Evolutionary conservation across 2,329 filamentous ascomycete genomes (phyloP).

Genomic region (Nannizzia gypsea): DNA sequence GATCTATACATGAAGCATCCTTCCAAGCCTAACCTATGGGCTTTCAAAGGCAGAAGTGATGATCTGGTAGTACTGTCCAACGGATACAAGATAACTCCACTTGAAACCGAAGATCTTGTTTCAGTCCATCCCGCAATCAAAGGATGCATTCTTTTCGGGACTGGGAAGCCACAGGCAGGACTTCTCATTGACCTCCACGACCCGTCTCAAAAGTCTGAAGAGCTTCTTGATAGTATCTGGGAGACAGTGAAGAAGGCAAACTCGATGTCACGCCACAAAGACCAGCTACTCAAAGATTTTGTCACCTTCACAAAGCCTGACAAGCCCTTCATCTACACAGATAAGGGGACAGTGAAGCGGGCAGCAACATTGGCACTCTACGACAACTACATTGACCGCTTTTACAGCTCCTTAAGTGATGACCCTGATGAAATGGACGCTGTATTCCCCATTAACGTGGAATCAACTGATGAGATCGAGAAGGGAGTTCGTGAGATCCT

Average conservation of each 20-base stretch:
- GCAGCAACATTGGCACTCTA: conserved; percentile 14
- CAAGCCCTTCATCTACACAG: not conserved
- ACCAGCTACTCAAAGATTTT: not conserved
- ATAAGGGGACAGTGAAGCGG: conserved; percentile 10
- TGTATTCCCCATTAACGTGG: not conserved
- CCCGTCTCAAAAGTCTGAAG: conserved; percentile 6
- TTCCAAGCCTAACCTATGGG: not conserved
- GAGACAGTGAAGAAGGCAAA: conserved; percentile 4
- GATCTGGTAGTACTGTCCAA: conserved; percentile 3
- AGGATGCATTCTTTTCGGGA: not conserved
- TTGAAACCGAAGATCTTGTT: not conserved
- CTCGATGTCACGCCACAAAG: conserved; percentile 1
- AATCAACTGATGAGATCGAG: not conserved
- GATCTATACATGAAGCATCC: not conserved
- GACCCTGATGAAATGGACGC: not conserved
- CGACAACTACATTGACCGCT: conserved; percentile 11
- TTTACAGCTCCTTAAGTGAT: conserved; percentile 3
- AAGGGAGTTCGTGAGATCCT: not conserved
- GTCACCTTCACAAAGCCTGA: conserved; percentile 3
- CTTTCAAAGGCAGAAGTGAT: not conserved
- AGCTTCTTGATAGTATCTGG: conserved; percentile 4
- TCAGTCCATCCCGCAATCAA: not conserved
- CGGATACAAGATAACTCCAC: conserved; percentile 2
- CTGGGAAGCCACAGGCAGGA: not conserved
- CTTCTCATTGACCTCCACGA: not conserved